Percentiles rank a stretch among this genome's conserved stretches.
Evolutionary conservation across 2,329 filamentous ascomycete genomes (phyloP).

Genomic region (Talaromyces islandicus): DNA sequence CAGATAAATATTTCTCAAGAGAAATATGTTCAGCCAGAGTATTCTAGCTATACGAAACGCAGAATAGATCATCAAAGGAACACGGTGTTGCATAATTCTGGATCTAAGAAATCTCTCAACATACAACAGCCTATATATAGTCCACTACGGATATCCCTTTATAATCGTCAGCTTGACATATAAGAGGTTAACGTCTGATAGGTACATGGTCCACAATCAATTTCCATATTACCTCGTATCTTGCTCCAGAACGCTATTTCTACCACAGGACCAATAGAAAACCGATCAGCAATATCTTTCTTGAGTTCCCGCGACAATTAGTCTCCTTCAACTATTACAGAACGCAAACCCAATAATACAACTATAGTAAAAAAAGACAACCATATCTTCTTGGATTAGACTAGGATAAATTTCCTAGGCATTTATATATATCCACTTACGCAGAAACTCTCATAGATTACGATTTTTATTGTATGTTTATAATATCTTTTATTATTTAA

Average conservation of each 20-base stretch:
- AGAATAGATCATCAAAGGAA: slow-evolving; percentile 15
- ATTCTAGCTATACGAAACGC: slow-evolving; percentile 20
- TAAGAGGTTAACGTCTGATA: neutral
- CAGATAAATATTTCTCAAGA: slow-evolving; percentile 26
- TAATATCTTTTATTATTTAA: slow-evolving; percentile 24
- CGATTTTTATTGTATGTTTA: slow-evolving; percentile 32
- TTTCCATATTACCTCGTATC: slow-evolving; percentile 26
- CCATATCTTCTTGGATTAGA: slow-evolving; percentile 26
- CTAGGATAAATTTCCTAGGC: slow-evolving; percentile 11
- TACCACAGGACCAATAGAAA: slow-evolving; percentile 33
- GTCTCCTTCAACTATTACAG: slow-evolving; percentile 21
- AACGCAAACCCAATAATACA: slow-evolving; percentile 23
- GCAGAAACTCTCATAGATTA: slow-evolving; percentile 27
- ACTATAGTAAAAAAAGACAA: slow-evolving; percentile 31
- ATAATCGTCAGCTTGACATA: slow-evolving; percentile 5
- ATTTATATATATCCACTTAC: slow-evolving; percentile 18
- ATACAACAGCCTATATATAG: slow-evolving; percentile 25
- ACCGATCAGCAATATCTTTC: slow-evolving; percentile 23
- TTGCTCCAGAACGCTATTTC: slow-evolving; percentile 29
- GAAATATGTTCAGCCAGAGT: slow-evolving; percentile 24
- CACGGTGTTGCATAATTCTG: slow-evolving; percentile 20
- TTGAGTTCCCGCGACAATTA: slow-evolving; percentile 22
- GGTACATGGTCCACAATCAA: slow-evolving; percentile 39
- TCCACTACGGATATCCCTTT: slow-evolving; percentile 28
- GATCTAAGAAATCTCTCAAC: slow-evolving; percentile 31